Evolutionary conservation across 352 stramenopile species (phyloP), one percentile per base, ranked within the genome.

Genomic region (Globisporangium emineosum): DNA sequence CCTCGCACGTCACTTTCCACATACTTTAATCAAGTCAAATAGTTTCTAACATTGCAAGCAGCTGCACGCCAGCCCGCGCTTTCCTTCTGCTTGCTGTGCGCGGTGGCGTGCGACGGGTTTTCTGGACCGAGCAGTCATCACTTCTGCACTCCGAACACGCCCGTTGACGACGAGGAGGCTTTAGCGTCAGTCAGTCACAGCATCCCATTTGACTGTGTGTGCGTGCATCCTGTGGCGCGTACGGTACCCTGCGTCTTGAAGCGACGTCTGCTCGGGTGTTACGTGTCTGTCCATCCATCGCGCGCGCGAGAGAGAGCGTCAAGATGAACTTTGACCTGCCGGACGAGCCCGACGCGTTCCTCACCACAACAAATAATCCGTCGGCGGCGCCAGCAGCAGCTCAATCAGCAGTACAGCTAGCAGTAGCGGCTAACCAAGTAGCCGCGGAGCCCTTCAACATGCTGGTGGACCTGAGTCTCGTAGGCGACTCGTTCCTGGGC

Each of bases 391-490:
- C 51, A 3, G 5, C 29, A 58, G n/a, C n/a, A n/a, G n/a, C n/a
- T n/a, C n/a, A n/a, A n/a, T n/a, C n/a, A n/a, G n/a, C n/a, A n/a
- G n/a, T n/a, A n/a, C n/a, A n/a, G n/a, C n/a, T n/a, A n/a, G n/a
- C n/a, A n/a, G n/a, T n/a, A n/a, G n/a, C n/a, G n/a, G n/a, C n/a
- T n/a, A n/a, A n/a, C n/a, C n/a, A n/a, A n/a, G n/a, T n/a, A n/a
- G n/a, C n/a, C n/a, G n/a, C n/a, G 5, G 6, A 5, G 17, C 40
- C 40, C 17, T 57, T 62, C 53, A 55, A 50, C 27, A 51, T 62
- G 53, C 62, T 67, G 13, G 42, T 62, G 37, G 62, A 62, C 42
- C 25, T 67, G n/a, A 60, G 23, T 7, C 5, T 33, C 52, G 32
- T 50, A 8, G 29, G 53, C 32, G 52, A 54, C 51, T 40, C 27